Evolutionary conservation across 2,329 filamentous ascomycete species (phyloP).

Genomic region (Cladorrhinum sp.): DNA sequence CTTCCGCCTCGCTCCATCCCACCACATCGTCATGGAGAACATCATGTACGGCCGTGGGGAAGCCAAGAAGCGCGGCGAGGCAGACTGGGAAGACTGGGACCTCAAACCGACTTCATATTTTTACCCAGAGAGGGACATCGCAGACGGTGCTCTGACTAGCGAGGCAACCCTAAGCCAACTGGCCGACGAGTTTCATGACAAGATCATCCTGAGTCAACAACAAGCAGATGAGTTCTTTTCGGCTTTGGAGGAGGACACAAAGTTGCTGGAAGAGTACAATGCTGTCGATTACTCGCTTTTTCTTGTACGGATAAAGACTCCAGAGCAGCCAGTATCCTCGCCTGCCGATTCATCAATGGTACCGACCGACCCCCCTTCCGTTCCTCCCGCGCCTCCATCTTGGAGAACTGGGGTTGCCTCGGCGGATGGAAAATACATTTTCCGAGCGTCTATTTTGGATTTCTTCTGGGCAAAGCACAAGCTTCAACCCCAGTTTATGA

Average conservation of each 20-base stretch:
- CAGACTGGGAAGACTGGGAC: constrained; percentile 68
- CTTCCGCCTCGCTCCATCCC: constrained; percentile 60
- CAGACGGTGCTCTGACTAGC: constrained; percentile 59
- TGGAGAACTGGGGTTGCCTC: constrained; percentile 64
- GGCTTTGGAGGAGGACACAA: constrained; percentile 59
- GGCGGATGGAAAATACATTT: constrained; percentile 62
- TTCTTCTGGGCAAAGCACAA: constrained; percentile 80
- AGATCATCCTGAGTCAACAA: constrained; percentile 53
- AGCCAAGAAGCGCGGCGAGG: constrained; percentile 32
- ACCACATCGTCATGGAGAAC: constrained; percentile 79
- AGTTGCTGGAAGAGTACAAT: constrained; percentile 59
- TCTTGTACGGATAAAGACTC: constrained; percentile 49
- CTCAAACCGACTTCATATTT: constrained; percentile 74
- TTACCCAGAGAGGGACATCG: constrained; percentile 70
- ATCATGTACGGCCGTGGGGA: constrained; percentile 59
- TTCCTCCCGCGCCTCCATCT: constrained; percentile 37
- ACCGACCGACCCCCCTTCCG: constrained; percentile 33
- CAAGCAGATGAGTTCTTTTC: constrained; percentile 56
- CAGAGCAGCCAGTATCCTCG: constrained; percentile 17
- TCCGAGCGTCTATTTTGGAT: constrained; percentile 65
- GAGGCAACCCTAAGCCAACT: constrained; percentile 64
- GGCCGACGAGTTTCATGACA: constrained; percentile 66
- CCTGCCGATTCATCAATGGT: constrained; percentile 26
- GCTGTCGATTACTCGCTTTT: constrained; percentile 76
- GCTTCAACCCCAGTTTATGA: constrained; percentile 63